Evolutionary conservation across 169 alveolate species (phyloP), one percentile per base, ranked within the genome.

Genomic region (Cardiosporidium cionae): DNA sequence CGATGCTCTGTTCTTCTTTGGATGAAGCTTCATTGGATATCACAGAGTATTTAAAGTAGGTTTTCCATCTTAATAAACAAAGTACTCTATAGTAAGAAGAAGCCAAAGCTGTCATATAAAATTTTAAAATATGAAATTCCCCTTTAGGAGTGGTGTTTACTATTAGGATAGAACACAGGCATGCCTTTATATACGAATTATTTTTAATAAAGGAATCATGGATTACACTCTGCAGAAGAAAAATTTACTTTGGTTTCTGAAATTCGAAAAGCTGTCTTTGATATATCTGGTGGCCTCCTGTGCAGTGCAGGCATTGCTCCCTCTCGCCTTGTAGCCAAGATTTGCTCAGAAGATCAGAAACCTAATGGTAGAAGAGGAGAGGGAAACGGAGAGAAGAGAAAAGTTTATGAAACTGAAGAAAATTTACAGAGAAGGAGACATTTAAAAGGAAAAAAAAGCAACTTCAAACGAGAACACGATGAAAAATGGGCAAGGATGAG

Each of bases 241-340:
- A 69, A 64, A 27, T 31, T 54, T 29, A 69, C 79, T 34, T 72
- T 73, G 31, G 73, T 65, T 33, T 35, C 71, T 27, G 79, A 73
- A 36, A 73, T 73, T 63, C 79, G 79, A 9, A 68, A 54, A 34
- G 73, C 74, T 7, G 79, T 73, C 35, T 63, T 69, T 36, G 63
- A 52, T 25, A 67, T 66, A 0, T 54, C 79, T 0, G n/a, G n/a
- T 44, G 65, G 79, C 44, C 79, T 73, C 0, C 62, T 68, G 31
- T 73, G 79, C 65, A 73, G 79, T 29, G 79, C 79, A 6, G 79
- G 79, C 37, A 69, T 69, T n/a, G 79, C 53, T 4, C 27, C 79
- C 25, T 54, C 71, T 28, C 79, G 79, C 32, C 3, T 73, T 7
- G 73, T 73, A 28, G 79, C 79, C 0, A 73, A 73, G 66, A 63